Conservation (phyloP, 306 rosid genomes). For the Luffa aegyptiaca region DNA sequence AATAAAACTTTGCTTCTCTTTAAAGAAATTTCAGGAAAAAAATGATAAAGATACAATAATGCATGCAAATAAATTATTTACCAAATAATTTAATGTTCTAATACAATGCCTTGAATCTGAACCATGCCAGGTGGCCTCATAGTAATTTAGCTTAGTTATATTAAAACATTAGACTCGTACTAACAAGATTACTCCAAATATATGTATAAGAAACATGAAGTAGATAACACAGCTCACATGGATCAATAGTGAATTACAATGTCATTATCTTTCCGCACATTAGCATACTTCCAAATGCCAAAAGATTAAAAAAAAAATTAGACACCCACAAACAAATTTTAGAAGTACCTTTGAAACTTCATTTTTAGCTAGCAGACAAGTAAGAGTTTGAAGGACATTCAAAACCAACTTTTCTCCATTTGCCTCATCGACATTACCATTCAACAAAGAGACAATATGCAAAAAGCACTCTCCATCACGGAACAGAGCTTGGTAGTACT, state of each 20-base stretch:
- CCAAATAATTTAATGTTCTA: not conserved
- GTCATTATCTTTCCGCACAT: not conserved
- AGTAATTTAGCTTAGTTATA: not conserved
- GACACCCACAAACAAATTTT: not conserved
- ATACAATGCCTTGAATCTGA: not conserved
- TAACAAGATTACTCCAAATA: not conserved
- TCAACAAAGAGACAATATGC: constrained; percentile 89
- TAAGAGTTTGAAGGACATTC: constrained; percentile 88
- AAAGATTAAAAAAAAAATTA: not conserved
- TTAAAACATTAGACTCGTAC: not conserved
- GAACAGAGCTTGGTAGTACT: constrained; percentile 91
- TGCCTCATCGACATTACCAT: constrained; percentile 55
- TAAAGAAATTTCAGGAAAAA: not conserved
- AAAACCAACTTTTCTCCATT: constrained; percentile 66
- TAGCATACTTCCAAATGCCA: not conserved
- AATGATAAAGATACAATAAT: not conserved
- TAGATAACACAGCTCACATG: not conserved
- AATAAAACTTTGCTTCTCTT: not conserved
- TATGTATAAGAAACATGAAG: not conserved
- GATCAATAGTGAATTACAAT: not conserved
- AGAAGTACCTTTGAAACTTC: constrained; percentile 76
- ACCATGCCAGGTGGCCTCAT: not conserved
- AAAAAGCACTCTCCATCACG: constrained; percentile 96
- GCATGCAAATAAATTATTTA: not conserved
- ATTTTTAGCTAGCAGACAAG: constrained; percentile 72